phyloP scores from a whole-genome alignment of 2,329 filamentous ascomycete species.

The Sporothrix sp. region DNA sequence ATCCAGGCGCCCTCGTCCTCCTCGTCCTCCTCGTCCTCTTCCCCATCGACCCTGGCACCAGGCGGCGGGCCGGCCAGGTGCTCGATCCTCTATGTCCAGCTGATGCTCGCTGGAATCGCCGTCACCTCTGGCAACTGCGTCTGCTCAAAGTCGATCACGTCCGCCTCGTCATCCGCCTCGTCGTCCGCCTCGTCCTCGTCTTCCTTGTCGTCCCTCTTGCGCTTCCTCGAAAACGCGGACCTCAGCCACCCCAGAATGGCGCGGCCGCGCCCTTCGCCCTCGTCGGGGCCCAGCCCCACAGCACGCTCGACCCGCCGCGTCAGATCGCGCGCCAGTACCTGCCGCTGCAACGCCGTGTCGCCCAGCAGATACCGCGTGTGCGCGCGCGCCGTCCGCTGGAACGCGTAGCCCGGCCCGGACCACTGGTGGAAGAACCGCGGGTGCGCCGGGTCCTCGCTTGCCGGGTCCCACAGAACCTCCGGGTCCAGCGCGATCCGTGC shows the following conservation, averaged over 20 bases:
- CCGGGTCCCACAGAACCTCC: conserved; percentile 22
- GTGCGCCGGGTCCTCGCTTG: conserved; percentile 21
- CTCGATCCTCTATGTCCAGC: background rate
- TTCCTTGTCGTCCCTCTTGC: background rate
- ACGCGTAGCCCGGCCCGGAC: conserved; percentile 15
- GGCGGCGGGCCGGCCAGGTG: background rate
- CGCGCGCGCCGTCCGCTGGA: conserved; percentile 20
- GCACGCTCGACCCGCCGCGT: conserved; percentile 19
- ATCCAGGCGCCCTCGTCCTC: background rate
- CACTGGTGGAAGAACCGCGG: conserved; percentile 18
- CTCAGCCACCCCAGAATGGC: background rate
- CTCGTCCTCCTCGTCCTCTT: background rate
- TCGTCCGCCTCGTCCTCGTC: background rate
- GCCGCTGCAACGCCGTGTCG: conserved; percentile 30
- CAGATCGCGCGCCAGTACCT: conserved; percentile 19
- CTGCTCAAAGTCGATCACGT: background rate
- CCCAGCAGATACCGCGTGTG: conserved; percentile 26
- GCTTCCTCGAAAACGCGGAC: conserved; percentile 3
- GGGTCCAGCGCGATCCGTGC: conserved; percentile 13
- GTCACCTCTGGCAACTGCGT: conserved; percentile 9
- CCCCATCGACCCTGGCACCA: background rate
- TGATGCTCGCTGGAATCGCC: conserved; percentile 4
- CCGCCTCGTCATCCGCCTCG: background rate
- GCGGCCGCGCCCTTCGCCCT: background rate
- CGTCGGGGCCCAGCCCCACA: too few relatives aligned